Evolutionary conservation across 2,329 filamentous ascomycete genomes (phyloP).

Genomic region (Fusarium paranaense): DNA sequence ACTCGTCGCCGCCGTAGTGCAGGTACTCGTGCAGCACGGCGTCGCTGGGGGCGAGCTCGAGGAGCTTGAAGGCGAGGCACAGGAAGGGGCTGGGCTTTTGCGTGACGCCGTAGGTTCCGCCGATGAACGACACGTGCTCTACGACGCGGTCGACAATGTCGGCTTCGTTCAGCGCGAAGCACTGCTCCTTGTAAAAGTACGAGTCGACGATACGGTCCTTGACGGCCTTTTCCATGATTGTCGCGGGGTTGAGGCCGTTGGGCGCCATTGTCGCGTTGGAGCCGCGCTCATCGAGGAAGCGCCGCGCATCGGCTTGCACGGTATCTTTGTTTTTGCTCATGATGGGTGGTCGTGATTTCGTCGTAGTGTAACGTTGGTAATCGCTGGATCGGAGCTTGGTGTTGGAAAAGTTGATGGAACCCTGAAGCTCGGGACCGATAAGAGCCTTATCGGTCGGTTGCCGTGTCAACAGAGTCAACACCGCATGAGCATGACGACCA

Average conservation of each 20-base stretch:
- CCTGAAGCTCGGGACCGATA: conserved; percentile 19
- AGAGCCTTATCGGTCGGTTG: conserved; percentile 50
- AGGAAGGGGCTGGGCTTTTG: conserved; percentile 94
- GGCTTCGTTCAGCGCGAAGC: conserved; percentile 90
- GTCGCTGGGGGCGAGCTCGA: conserved; percentile 86
- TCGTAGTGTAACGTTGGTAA: conserved; percentile 11
- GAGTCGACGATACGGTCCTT: conserved; percentile 94
- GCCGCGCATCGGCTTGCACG: conserved; percentile 83
- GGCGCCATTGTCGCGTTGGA: conserved; percentile 80
- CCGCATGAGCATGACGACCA: conserved; percentile 32
- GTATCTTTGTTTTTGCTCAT: conserved; percentile 58
- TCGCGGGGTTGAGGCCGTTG: conserved; percentile 92
- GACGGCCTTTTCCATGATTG: conserved; percentile 94
- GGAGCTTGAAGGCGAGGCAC: conserved; percentile 92
- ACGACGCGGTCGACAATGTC: conserved; percentile 90
- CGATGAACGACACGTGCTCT: conserved; percentile 83
- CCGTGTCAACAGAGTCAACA: conserved; percentile 52
- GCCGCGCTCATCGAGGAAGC: conserved; percentile 91
- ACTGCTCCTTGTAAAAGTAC: conserved; percentile 99
- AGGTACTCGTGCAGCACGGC: conserved; percentile 86
- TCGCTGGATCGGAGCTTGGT: conserved; percentile 23
- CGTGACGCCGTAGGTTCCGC: conserved; percentile 85
- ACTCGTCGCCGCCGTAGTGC: conserved; percentile 77
- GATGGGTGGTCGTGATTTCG: conserved; percentile 12
- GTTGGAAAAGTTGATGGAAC: conserved; percentile 35